Percentiles rank a stretch among this genome's conserved stretches.
Conservation (phyloP, 2,329 filamentous ascomycete genomes). For the Lasiodiplodia sp. region DNA sequence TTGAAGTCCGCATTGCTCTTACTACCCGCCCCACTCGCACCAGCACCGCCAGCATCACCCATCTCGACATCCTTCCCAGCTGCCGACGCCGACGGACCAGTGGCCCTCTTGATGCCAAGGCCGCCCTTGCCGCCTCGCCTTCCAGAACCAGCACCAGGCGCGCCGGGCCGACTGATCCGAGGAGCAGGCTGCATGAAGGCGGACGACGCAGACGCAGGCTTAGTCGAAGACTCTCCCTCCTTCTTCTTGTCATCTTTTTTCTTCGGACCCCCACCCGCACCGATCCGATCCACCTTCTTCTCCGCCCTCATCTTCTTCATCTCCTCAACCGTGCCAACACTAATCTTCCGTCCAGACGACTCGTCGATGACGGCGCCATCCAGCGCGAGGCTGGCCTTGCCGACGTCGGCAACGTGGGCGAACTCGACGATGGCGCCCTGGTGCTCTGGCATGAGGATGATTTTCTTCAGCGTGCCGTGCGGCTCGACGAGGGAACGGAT, state of each 20-base stretch:
- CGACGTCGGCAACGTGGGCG: slow-evolving; percentile 71
- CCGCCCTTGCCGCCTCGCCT: slow-evolving; percentile 20
- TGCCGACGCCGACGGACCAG: not conserved
- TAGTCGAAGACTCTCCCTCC: slow-evolving; percentile 30
- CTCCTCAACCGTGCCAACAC: slow-evolving; percentile 60
- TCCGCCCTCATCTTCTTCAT: slow-evolving; percentile 45
- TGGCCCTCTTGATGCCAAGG: slow-evolving; percentile 6
- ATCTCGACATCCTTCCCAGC: slow-evolving; percentile 25
- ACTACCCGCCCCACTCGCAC: not conserved
- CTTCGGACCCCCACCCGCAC: slow-evolving; percentile 22
- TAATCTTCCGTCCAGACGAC: slow-evolving; percentile 47
- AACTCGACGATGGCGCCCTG: slow-evolving; percentile 89
- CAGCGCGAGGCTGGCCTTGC: slow-evolving; percentile 67
- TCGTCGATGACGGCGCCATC: slow-evolving; percentile 46
- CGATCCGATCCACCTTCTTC: slow-evolving; percentile 13
- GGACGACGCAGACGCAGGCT: not conserved
- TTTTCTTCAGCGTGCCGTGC: slow-evolving; percentile 74
- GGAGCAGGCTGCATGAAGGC: slow-evolving; percentile 5
- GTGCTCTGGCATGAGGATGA: slow-evolving; percentile 81
- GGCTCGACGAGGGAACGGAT: slow-evolving; percentile 76
- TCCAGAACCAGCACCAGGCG: not conserved
- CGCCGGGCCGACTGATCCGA: slow-evolving; percentile 8
- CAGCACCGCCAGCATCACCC: not conserved
- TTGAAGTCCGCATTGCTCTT: slow-evolving; percentile 28
- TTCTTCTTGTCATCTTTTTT: slow-evolving; percentile 38